Conservation (phyloP, 2,329 filamentous ascomycete species). For the Ophiostoma novo-ulmi region DNA sequence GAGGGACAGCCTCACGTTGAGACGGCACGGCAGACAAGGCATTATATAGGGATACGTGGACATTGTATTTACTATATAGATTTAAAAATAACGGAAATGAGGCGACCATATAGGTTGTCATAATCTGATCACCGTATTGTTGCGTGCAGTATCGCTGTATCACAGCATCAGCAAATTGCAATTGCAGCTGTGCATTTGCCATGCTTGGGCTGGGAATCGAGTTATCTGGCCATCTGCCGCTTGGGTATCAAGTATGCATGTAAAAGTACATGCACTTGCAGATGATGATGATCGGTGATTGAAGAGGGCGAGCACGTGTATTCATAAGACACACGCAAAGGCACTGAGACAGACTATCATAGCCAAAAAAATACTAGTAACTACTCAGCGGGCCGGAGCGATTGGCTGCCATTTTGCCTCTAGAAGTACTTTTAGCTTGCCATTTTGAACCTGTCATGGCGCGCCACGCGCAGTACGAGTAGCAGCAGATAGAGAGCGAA, state of each 20-base stretch:
- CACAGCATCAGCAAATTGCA: background rate
- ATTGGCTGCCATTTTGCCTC: background rate
- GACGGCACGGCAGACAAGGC: background rate
- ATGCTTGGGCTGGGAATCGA: background rate
- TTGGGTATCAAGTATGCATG: background rate
- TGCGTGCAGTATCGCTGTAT: too few species aligned
- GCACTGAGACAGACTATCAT: background rate
- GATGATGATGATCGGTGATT: background rate
- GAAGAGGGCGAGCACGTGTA: background rate
- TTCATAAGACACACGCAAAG: background rate
- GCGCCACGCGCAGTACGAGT: conserved; percentile 8
- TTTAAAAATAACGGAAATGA: background rate
- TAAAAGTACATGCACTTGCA: background rate
- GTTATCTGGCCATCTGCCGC: background rate
- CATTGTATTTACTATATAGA: background rate
- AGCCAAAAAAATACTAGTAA: background rate
- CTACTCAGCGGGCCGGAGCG: background rate
- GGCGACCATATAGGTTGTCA: background rate
- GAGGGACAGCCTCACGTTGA: background rate
- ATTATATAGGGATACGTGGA: background rate
- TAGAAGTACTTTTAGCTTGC: background rate
- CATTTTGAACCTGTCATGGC: conserved; percentile 12
- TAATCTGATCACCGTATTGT: background rate
- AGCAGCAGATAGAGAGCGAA: background rate
- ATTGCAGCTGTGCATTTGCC: background rate